These are phyloP conservation scores for Monosporascus sp. DNA, from an alignment of 2,329 filamentous ascomycete genomes.

Conservation along the genomic window DNA sequence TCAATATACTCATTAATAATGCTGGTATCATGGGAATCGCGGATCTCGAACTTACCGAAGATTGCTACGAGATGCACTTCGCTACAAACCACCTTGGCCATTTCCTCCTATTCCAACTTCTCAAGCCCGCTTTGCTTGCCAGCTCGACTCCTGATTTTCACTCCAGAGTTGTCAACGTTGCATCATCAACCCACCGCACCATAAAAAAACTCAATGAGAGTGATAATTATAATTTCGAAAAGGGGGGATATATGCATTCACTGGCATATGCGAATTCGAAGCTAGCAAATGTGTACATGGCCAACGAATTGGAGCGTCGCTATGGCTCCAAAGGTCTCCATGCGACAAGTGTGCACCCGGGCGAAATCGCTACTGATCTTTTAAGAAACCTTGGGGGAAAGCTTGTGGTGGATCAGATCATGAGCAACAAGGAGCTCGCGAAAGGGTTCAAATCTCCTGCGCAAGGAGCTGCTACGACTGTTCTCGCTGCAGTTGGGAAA, in stretches of 20 bases:
- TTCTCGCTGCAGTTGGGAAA: slow-evolving; percentile 37
- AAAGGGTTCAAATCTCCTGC: slow-evolving; percentile 20
- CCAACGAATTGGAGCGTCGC: slow-evolving; percentile 38
- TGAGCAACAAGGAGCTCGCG: not conserved
- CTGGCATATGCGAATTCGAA: slow-evolving; percentile 38
- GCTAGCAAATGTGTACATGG: slow-evolving; percentile 38
- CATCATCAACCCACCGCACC: slow-evolving; percentile 33
- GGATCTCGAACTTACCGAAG: slow-evolving; percentile 23
- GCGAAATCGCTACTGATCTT: slow-evolving; percentile 31
- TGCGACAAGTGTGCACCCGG: slow-evolving; percentile 36
- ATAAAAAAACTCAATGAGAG: not conserved
- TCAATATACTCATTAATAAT: slow-evolving; percentile 10
- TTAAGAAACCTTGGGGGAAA: slow-evolving; percentile 2
- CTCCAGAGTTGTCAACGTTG: slow-evolving; percentile 38
- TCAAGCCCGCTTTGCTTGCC: slow-evolving; percentile 35
- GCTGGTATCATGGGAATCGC: slow-evolving; percentile 2
- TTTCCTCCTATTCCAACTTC: slow-evolving; percentile 45
- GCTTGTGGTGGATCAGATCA: not conserved
- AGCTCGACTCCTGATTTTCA: slow-evolving; percentile 30
- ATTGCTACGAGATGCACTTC: slow-evolving; percentile 44
- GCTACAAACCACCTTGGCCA: slow-evolving; percentile 45
- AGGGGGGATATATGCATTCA: slow-evolving; percentile 26
- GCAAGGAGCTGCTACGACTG: slow-evolving; percentile 44
- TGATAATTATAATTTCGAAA: slow-evolving; percentile 33
- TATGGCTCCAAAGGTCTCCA: slow-evolving; percentile 35